Evolutionary conservation across 805 yeast species (phyloP).

Genomic region (Saturnispora galanensis): DNA sequence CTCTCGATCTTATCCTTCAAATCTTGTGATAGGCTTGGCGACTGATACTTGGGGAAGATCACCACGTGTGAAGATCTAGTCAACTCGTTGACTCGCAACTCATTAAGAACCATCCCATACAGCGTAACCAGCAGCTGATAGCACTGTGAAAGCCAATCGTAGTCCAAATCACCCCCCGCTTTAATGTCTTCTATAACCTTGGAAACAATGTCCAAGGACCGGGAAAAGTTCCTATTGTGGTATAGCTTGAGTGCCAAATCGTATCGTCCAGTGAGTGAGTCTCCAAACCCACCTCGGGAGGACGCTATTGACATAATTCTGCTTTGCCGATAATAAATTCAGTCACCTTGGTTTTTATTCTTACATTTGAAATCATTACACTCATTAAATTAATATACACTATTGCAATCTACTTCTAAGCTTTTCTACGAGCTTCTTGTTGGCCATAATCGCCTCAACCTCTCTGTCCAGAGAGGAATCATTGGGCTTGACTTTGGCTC

Average conservation of each 20-base stretch:
- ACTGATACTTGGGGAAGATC: not conserved
- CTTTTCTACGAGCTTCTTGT: conserved; percentile 11
- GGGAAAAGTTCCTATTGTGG: conserved; percentile 4
- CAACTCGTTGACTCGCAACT: not conserved
- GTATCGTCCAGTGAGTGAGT: not conserved
- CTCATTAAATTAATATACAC: not conserved
- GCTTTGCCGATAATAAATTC: not conserved
- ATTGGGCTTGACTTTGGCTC: not conserved
- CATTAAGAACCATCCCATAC: not conserved
- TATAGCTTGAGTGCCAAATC: conserved; percentile 2
- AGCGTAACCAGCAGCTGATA: not conserved
- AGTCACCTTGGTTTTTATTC: not conserved
- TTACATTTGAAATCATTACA: not conserved
- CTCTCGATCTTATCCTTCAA: not conserved
- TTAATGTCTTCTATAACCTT: not conserved
- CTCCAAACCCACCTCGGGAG: not conserved
- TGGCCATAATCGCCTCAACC: conserved; percentile 15
- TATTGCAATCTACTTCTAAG: conserved; percentile 1
- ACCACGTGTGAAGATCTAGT: not conserved
- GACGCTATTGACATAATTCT: not conserved
- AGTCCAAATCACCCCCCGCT: not conserved
- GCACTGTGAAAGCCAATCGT: not conserved
- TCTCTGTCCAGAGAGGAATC: conserved; percentile 10
- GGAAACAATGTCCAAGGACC: conserved; percentile 1
- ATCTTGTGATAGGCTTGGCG: not conserved